These are phyloP conservation scores for Botrytis fabae DNA, from an alignment of 2,329 filamentous ascomycete genomes.

Conservation along the genomic window DNA sequence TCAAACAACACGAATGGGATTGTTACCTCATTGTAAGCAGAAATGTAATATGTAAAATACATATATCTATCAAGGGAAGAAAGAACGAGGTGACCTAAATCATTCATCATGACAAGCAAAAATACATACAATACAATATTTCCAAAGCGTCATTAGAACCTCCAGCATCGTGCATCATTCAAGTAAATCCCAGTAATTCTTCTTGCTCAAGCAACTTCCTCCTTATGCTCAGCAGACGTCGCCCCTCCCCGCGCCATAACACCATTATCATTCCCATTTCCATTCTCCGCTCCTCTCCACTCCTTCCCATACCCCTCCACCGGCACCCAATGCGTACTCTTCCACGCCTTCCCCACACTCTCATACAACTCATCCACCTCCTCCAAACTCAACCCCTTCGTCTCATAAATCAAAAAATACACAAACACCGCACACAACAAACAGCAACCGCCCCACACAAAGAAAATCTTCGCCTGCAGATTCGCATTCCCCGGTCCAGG, in stretches of 20 bases:
- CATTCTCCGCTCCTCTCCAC: background rate
- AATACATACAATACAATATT: background rate
- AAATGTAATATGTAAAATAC: background rate
- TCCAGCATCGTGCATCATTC: background rate
- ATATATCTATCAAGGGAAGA: background rate
- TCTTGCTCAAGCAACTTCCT: background rate
- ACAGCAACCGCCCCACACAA: conserved; percentile 61
- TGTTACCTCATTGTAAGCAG: background rate
- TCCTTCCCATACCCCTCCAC: background rate
- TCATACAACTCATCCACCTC: conserved; percentile 65
- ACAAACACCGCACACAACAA: conserved; percentile 54
- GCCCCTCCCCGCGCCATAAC: background rate
- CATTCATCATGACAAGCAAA: background rate
- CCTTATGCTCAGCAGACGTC: background rate
- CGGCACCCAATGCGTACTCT: conserved; percentile 11
- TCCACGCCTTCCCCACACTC: conserved; percentile 14
- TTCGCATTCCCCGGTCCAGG: conserved; percentile 45
- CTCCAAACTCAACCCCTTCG: conserved; percentile 70
- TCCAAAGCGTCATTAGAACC: background rate
- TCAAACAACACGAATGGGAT: background rate
- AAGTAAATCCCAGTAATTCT: background rate
- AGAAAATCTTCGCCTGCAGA: conserved; percentile 42
- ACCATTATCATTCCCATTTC: background rate
- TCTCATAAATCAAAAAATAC: conserved; percentile 61
- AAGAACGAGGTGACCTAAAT: background rate